Percentiles rank a stretch among this genome's conserved stretches.
These are phyloP conservation scores for Phytophthora fragariaefolia DNA, from an alignment of 352 stramenopile species.

Conservation along the genomic window DNA sequence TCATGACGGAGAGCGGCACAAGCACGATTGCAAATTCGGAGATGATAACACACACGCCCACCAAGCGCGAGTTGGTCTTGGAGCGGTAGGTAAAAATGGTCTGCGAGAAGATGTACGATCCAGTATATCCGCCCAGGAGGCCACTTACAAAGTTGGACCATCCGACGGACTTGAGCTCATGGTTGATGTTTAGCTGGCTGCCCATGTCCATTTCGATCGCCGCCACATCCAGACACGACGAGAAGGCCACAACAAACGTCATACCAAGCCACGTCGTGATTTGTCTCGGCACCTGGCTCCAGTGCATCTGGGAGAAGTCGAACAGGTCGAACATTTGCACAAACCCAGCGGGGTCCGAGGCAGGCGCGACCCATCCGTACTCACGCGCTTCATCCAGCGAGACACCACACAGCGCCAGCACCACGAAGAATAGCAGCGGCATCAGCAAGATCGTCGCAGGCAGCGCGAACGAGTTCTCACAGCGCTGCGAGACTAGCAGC, in stretches of 20 bases:
- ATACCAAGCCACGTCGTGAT: slow-evolving; percentile 94
- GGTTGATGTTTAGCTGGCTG: slow-evolving; percentile 94
- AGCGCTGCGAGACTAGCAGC: slow-evolving; percentile 84
- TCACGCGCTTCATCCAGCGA: slow-evolving; percentile 92
- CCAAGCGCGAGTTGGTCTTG: slow-evolving; percentile 89
- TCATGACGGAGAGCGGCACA: slow-evolving; percentile 94
- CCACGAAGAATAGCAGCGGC: slow-evolving; percentile 91
- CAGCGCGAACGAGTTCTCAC: slow-evolving; percentile 76
- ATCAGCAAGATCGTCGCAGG: slow-evolving; percentile 89
- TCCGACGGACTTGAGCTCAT: slow-evolving; percentile 94
- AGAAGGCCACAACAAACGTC: slow-evolving; percentile 98
- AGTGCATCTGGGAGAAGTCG: slow-evolving; percentile 92
- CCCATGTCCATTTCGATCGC: slow-evolving; percentile 98
- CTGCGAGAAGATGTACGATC: slow-evolving; percentile 99
- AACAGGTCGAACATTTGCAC: slow-evolving; percentile 89
- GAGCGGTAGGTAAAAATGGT: slow-evolving; percentile 98
- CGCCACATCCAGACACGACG: slow-evolving; percentile 96
- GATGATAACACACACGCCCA: slow-evolving; percentile 91
- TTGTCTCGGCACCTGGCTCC: slow-evolving; percentile 89
- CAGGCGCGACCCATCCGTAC: slow-evolving; percentile 91
- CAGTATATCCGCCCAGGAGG: slow-evolving; percentile 96
- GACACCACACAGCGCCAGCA: slow-evolving; percentile 75
- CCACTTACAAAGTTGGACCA: slow-evolving; percentile 97
- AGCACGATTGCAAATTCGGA: slow-evolving; percentile 91
- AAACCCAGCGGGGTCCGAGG: slow-evolving; percentile 65